Conservation (phyloP, 2,329 filamentous ascomycete genomes). For the Fusarium luffae region DNA sequence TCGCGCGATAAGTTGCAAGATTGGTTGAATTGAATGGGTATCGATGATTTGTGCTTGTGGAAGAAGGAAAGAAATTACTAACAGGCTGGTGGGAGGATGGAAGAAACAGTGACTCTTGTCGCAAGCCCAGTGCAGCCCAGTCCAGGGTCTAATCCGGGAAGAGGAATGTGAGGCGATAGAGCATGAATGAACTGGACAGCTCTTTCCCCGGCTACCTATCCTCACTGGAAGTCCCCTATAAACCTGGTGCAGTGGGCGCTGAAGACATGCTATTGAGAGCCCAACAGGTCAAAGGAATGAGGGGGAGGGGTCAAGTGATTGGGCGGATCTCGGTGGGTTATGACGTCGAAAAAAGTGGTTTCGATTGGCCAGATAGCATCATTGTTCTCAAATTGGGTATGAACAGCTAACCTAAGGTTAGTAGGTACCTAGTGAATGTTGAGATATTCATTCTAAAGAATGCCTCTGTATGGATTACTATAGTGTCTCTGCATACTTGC, state of each 20-base stretch:
- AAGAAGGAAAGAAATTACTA: constrained; percentile 1
- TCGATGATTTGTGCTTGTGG: not conserved
- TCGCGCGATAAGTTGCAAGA: not conserved
- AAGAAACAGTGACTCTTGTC: constrained; percentile 14
- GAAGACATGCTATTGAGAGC: not conserved
- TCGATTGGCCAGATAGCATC: constrained; percentile 30
- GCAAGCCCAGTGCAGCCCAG: constrained; percentile 12
- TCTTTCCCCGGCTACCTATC: not conserved
- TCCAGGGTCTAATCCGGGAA: constrained; percentile 1
- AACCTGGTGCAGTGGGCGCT: constrained; percentile 15
- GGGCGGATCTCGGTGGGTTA: constrained; percentile 29
- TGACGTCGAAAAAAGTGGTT: constrained; percentile 35
- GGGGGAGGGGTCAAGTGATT: constrained; percentile 41
- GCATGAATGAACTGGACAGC: not conserved
- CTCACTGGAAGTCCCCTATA: constrained; percentile 5
- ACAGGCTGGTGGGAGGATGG: not conserved
- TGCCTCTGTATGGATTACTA: not conserved
- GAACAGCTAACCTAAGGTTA: not conserved
- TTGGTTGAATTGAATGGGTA: not conserved
- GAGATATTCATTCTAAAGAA: not conserved
- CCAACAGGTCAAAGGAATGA: constrained; percentile 18
- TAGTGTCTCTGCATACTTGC: not conserved
- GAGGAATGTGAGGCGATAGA: constrained; percentile 18
- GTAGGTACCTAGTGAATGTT: not conserved
- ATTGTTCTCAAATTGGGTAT: constrained; percentile 14